Evolutionary conservation across 306 rosid genomes (phyloP).

Genomic region (Quercus bicolor): DNA sequence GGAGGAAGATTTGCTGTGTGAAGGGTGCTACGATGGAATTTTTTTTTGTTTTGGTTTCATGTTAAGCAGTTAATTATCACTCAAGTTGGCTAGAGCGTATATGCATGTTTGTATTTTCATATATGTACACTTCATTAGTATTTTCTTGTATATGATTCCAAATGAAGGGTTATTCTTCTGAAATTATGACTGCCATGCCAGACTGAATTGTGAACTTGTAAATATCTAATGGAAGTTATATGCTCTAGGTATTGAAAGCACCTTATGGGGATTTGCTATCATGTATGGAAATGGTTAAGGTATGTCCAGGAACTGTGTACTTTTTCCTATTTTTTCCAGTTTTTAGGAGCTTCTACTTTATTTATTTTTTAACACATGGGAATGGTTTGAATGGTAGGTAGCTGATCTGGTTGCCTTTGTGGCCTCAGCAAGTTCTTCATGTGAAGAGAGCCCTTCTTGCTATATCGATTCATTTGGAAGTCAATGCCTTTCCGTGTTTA

Average conservation of each 20-base stretch:
- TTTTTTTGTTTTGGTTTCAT: not conserved
- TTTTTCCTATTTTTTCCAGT: not conserved
- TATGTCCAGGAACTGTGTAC: conserved; percentile 17
- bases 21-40: not conserved
- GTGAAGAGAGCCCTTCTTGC: conserved; percentile 53
- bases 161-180: too few species aligned
- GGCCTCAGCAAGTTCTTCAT: conserved; percentile 48
- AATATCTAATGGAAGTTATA: conserved; percentile 5
- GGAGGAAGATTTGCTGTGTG: not conserved
- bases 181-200: not conserved
- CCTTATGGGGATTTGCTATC: conserved; percentile 78
- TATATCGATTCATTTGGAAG: conserved; percentile 83
- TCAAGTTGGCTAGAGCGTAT: not conserved
- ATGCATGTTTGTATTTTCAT: not conserved
- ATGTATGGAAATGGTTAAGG: conserved; percentile 97
- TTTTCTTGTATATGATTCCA: too few species aligned
- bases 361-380: conserved; percentile 8
- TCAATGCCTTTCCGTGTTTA: conserved; percentile 87
- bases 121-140: too few species aligned
- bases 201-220: not conserved
- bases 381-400: conserved; percentile 45
- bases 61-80: too few species aligned
- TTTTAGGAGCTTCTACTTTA: conserved; percentile 2
- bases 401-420: conserved; percentile 94
- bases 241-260: conserved; percentile 69